Evolutionary conservation across 805 yeast species (phyloP), one percentile per base, ranked within the genome.

Genomic region (Saccharomyces paradoxus): DNA sequence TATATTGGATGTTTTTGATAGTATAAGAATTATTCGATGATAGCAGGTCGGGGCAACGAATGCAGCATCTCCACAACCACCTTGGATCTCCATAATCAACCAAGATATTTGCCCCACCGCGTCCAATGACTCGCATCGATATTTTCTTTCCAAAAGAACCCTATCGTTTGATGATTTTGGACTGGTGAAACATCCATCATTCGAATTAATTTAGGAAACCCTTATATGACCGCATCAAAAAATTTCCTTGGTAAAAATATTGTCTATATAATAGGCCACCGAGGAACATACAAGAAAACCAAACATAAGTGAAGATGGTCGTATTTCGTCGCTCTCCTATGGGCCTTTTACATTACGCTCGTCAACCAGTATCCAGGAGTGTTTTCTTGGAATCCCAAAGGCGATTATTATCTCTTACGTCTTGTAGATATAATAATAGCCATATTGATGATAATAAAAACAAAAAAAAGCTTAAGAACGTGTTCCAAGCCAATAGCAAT

Each of bases 51-150:
- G 49, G 26, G 47, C 53, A 59, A 31, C 68, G 56, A 27, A 64
- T 60, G 49, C 68, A 63, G 30, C 64, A 57, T n/a, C 72, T 54
- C 30, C 60, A 65, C 2, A 67, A 41, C 46, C 49, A 54, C 1
- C 14, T 14, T 1, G 54, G 48, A 51, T 58, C 63, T 2, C 58
- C 62, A 29, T 46, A 53, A 21, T 56, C 59, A 46, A 67, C 50
- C 14, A 67, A 26, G 1, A 65, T 52, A 48, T 68, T 68, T 3
- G 71, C 71, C 49, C 62, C 65, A 3, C 71, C 71, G 49, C 57
- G 56, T 21, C 60, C 65, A 22, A 59, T 54, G 1, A 63, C 54
- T 55, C 50, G 51, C 64, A 63, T 61, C 24, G 22, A 17, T n/a
- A n/a, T 9, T n/a, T n/a, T 21, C 10, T 37, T 17, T 10, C 17